phyloP scores from a whole-genome alignment of 169 alveolate genomes.

The Miamiensis avidus region DNA sequence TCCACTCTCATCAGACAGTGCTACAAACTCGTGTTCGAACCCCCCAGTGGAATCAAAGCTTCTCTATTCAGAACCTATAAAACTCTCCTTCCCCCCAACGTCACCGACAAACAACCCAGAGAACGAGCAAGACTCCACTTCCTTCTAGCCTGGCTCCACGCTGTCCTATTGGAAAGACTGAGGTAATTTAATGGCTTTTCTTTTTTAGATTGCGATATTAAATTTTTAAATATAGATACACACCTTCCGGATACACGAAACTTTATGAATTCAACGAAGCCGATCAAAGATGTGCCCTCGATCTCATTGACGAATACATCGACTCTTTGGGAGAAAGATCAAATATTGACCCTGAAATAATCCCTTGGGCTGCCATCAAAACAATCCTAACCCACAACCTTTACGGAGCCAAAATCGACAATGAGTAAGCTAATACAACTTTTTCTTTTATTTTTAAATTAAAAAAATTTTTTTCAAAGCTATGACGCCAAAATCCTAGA shows the following conservation, averaged over 20 bases:
- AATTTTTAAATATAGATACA: constrained; percentile 77
- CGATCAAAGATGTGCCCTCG: constrained; percentile 95
- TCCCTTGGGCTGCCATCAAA: constrained; percentile 98
- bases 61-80: constrained; percentile 88
- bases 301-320: constrained; percentile 94
- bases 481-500: constrained; percentile 91
- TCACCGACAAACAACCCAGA: constrained; percentile 39
- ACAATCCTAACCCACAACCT: constrained; percentile 90
- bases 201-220: too few relatives aligned
- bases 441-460: too few relatives aligned
- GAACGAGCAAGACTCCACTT: constrained; percentile 91
- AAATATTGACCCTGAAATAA: constrained; percentile 92
- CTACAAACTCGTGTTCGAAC: constrained; percentile 95
- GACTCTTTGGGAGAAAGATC: constrained; percentile 72
- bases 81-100: constrained; percentile 56
- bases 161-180: constrained; percentile 96
- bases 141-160: constrained; percentile 96
- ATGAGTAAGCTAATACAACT: constrained; percentile 62
- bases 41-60: constrained; percentile 97
- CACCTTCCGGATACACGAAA: constrained; percentile 98
- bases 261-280: constrained; percentile 96
- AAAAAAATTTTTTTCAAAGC: background rate
- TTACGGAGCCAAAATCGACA: constrained; percentile 98
- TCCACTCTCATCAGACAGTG: constrained; percentile 94
- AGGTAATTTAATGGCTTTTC: background rate